Evolutionary conservation across 305 asterid genomes (phyloP).

Genomic region (Andrographis paniculata): DNA sequence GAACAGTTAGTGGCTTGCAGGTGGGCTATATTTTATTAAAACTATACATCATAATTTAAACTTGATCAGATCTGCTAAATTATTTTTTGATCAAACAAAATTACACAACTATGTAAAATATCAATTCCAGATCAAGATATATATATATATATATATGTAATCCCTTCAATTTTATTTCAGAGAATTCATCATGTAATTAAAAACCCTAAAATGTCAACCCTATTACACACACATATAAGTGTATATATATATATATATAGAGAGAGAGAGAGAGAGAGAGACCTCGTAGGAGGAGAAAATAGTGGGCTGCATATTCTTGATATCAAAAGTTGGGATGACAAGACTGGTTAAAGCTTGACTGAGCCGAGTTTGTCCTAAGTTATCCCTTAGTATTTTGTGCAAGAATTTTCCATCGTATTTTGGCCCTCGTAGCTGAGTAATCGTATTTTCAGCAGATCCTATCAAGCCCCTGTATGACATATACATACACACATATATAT

Average conservation of each 20-base stretch:
- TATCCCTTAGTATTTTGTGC: constrained; percentile 25
- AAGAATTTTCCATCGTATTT: constrained; percentile 40
- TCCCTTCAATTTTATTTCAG: too few species aligned
- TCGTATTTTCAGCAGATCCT: constrained; percentile 21
- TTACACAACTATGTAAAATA: too few species aligned
- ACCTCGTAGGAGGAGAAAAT: constrained; percentile 51
- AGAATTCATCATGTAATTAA: too few species aligned
- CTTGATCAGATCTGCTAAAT: too few species aligned
- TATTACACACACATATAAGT: neutral
- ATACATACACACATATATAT: neutral
- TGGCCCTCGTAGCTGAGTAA: constrained; percentile 24
- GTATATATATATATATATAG: neutral
- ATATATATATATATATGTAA: too few species aligned
- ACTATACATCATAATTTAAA: too few species aligned
- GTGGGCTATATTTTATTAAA: too few species aligned
- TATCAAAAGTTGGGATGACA: constrained; percentile 52
- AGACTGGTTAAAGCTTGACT: constrained; percentile 36
- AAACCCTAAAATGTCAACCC: too few species aligned
- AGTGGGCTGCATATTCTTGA: constrained; percentile 40
- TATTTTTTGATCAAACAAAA: too few species aligned
- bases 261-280: constrained; percentile 12
- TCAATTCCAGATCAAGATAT: too few species aligned
- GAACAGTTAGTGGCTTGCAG: too few species aligned
- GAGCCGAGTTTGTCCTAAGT: constrained; percentile 27
- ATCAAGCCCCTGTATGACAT: constrained; percentile 22